Base-by-base conservation (phyloP, 192 early-diverging fungal genomes). In the Dissophora globulifera region DNA sequence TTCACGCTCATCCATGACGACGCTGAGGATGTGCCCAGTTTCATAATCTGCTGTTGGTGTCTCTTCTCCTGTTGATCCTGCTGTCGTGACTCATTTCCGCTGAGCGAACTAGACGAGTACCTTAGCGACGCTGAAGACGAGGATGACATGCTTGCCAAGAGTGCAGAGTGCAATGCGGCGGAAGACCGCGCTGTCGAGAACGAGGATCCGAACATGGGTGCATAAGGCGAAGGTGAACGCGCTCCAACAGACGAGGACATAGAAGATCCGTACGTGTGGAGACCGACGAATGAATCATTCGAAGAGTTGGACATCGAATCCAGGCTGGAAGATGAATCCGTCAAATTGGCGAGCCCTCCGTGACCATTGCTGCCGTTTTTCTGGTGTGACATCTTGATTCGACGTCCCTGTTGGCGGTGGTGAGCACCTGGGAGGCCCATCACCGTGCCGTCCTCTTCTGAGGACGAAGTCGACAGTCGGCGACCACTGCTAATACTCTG, bases 1-100 rank as follows among this genome's bases (percentile, higher is more conserved):
- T 68, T 71, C 69, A 71, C 57, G 59, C 69, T 71, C 69, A 71
- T 71, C 69, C 69, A 71, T 4, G 69, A 62, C 3, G 69, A 60
- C 2, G 59, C 52, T 22, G 68, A 55, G 2, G 51, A 19, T 6
- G 49, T n/a, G 0, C 55, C 55, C 45, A 69, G 26, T 20, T 27
- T 69, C 47, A 43, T 45, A 8, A 58, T 30, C 29, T 69, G 66
- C 16, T 50, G 29, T 19, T 38, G 58, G 25, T 40, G 50, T 15
- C 4, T 20, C 9, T 15, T 35, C 2, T 35, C 42, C 38, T 15
- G 6, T 38, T 38, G 35, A 13, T 38, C 2, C 35, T 29, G 20
- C 38, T 48, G 43, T 20, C n/a, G 26, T 22, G 59, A 49, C 20
- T 38, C 61, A 4, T 33, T 27, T n/a, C 50, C 50, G 25, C 62